Percentiles rank a stretch among this genome's conserved stretches.
phyloP scores from a whole-genome alignment of 495 filamentous ascomycete species.

The Neurospora sp. region DNA sequence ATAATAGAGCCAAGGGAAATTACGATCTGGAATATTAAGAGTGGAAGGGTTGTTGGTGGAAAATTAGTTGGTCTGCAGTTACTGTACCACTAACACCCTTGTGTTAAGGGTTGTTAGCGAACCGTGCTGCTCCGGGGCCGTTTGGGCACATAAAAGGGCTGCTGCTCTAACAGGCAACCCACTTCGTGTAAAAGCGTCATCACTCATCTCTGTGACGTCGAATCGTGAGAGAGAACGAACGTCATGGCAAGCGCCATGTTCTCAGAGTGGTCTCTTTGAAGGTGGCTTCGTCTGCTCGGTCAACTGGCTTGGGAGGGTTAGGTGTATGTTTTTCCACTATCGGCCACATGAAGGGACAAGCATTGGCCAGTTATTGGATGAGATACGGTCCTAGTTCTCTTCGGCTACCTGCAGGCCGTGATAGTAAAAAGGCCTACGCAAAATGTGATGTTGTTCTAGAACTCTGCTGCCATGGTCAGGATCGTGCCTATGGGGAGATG shows the following conservation, averaged over 20 bases:
- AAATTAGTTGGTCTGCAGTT: neutral
- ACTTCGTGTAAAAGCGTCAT: neutral
- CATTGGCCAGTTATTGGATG: neutral
- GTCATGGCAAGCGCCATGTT: neutral
- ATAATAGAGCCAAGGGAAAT: neutral
- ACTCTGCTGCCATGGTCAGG: neutral
- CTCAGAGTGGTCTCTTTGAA: neutral
- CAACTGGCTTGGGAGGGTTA: neutral
- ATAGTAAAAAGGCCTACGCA: neutral
- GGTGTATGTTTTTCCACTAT: neutral
- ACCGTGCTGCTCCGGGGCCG: neutral
- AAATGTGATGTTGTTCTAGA: neutral
- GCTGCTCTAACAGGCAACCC: neutral
- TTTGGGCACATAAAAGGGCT: neutral
- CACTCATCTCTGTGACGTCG: neutral
- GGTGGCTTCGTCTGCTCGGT: neutral
- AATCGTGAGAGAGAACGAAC: neutral
- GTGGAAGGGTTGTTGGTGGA: neutral
- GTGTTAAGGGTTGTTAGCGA: neutral
- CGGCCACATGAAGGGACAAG: neutral
- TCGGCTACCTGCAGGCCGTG: neutral
- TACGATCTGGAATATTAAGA: neutral
- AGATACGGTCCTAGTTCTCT: neutral
- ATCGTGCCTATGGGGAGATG: neutral
- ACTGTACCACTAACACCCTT: neutral